Evolutionary conservation across 139 green algal genomes (phyloP).

Genomic region (Closterium sp.): DNA sequence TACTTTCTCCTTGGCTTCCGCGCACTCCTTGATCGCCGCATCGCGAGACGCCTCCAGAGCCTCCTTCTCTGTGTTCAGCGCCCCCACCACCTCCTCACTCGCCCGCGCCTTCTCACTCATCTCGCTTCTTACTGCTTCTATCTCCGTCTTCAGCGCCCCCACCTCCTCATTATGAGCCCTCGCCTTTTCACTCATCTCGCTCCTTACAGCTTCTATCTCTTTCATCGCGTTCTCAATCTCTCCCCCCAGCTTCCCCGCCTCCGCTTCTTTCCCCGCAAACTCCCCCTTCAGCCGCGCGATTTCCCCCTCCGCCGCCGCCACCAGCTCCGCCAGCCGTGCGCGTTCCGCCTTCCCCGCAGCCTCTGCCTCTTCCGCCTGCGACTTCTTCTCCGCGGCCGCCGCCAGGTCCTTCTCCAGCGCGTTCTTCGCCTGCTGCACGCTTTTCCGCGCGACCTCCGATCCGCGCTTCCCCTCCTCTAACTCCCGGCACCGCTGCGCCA

Average conservation of each 20-base stretch:
- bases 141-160: background rate
- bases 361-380: background rate
- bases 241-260: background rate
- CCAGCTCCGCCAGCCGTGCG: background rate
- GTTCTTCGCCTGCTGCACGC: background rate
- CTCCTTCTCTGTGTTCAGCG: background rate
- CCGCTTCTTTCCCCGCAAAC: background rate
- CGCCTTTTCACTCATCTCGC: background rate
- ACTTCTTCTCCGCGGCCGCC: background rate
- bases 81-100: background rate
- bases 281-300: background rate
- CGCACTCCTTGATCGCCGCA: background rate
- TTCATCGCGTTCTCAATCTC: background rate
- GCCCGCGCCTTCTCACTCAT: background rate
- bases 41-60: background rate
- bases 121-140: background rate
- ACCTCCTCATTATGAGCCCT: background rate
- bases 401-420: background rate
- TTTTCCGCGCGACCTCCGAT: background rate
- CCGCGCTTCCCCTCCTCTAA: background rate
- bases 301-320: background rate
- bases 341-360: background rate
- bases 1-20: background rate
- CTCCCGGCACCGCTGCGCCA: background rate
- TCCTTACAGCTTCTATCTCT: background rate